Evolutionary conservation across 2,329 filamentous ascomycete genomes (phyloP).

Genomic region (Harringtonia aguacate): DNA sequence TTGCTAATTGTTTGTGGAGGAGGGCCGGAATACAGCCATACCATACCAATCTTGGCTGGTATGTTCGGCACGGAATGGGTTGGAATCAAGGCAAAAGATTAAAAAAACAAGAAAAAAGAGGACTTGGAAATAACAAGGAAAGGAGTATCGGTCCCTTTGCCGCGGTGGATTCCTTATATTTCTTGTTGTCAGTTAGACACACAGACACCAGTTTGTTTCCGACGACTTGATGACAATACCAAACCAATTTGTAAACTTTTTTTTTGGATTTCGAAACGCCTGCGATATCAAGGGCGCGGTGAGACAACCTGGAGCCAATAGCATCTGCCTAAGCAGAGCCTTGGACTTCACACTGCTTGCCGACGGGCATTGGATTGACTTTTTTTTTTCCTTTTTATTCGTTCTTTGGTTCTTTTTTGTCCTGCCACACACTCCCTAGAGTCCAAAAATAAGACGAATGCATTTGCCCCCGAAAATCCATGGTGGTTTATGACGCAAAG

Average conservation of each 20-base stretch:
- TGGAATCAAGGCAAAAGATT: neutral
- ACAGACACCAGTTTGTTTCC: too few relatives aligned
- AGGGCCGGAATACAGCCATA: neutral
- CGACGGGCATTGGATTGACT: neutral
- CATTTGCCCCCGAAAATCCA: slow-evolving; percentile 2
- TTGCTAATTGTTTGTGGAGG: neutral
- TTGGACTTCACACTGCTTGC: too few relatives aligned
- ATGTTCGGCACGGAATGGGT: neutral
- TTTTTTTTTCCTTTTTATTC: slow-evolving; percentile 6
- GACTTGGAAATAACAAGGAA: neutral
- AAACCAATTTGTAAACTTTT: neutral
- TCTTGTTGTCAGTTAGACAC: neutral
- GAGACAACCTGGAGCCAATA: too few relatives aligned
- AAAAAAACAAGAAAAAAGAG: slow-evolving; percentile 1
- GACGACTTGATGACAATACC: too few relatives aligned
- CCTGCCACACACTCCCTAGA: slow-evolving; percentile 1
- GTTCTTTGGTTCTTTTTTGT: neutral
- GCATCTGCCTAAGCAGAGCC: too few relatives aligned
- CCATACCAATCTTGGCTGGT: neutral
- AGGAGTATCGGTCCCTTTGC: too few relatives aligned
- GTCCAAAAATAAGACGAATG: slow-evolving; percentile 4
- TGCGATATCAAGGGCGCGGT: too few relatives aligned
- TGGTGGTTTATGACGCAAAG: slow-evolving; percentile 1
- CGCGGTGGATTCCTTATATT: neutral
- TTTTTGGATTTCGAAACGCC: too few relatives aligned